phyloP scores from a whole-genome alignment of 192 early-diverging fungal genomes.

The Gaertneriomyces sp. region DNA sequence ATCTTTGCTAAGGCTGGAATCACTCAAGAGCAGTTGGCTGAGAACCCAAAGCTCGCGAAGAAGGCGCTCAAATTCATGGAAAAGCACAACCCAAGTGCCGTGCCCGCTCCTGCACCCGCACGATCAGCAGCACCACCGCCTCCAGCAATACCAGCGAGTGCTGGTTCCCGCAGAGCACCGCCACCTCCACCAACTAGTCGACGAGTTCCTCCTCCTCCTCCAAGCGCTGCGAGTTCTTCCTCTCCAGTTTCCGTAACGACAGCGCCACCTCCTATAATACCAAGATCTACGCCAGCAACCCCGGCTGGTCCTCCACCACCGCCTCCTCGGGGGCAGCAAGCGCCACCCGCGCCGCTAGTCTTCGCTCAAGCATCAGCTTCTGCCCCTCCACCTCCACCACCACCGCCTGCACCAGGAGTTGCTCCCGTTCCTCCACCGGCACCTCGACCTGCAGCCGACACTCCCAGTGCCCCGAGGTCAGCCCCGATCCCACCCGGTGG shows the following conservation, averaged over 20 bases:
- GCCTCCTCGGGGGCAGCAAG: constrained; percentile 9
- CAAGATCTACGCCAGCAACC: neutral
- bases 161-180: constrained; percentile 21
- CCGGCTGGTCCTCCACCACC: constrained; percentile 10
- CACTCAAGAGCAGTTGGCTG: constrained; percentile 39
- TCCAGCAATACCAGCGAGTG: neutral
- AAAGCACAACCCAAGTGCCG: neutral
- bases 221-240: constrained; percentile 20
- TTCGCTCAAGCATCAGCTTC: neutral
- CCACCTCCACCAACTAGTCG: constrained; percentile 30
- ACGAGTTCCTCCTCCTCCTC: constrained; percentile 30
- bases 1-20: constrained; percentile 57
- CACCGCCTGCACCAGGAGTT: constrained; percentile 10
- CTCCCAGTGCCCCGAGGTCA: constrained; percentile 12
- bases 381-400: constrained; percentile 25
- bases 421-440: constrained; percentile 32
- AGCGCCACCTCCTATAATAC: constrained; percentile 24
- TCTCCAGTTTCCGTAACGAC: constrained; percentile 17
- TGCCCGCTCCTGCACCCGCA: constrained; percentile 3
- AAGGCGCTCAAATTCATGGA: neutral
- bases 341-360: constrained; percentile 15
- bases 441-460: constrained; percentile 5
- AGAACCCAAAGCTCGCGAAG: constrained; percentile 8
- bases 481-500: constrained; percentile 25
- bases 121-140: constrained; percentile 11